Evolutionary conservation across 306 rosid genomes (phyloP), one percentile per base, ranked within the genome.

Genomic region (Prunus kanzakura): DNA sequence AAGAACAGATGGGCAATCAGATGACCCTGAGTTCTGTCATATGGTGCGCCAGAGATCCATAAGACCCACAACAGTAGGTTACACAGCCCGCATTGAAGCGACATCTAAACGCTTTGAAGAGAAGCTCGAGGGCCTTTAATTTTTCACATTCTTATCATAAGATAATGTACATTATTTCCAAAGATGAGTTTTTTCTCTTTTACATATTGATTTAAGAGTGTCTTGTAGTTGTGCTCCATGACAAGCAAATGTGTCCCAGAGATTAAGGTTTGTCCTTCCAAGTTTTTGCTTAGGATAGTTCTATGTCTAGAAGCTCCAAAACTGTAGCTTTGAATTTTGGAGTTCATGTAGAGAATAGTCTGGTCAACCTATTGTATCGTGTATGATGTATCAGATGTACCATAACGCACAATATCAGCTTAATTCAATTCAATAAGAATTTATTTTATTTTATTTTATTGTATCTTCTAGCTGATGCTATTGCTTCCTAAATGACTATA

Each of bases 41-140:
- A 45, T 91, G 83, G 98, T 96, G 64, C 74, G 98, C 43, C 93
- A 89, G 67, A 82, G 98, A 78, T 96, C 99, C 0, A 64, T 96
- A 4, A 78, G 96, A 69, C 67, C 83, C 71, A 93, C 89, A 0
- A 91, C 99, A 0, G 98, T 96, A 15, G 99, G 99, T 22, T 84
- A 75, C 81, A 96, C 98, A 4, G 99, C 99, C 63, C 91, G 98
- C 70, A 83, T 92, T 19, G 91, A 88, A 84, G 97, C 97, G 7
- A 62, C 82, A 12, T 92, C 97, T 2, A 89, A 66, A 73, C 89
- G 91, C 32, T 69, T 86, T 23, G 91, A 88, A 71, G 85, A 78
- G 62, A 80, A 18, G 64, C 45, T 76, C 38, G 80, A 64, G 75
- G 77, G 23, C 10, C 70, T 49, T 60, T 79, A 52, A 69, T 20